Conservation (phyloP, 169 alveolate species). For the Plasmodium blacklocki region DNA sequence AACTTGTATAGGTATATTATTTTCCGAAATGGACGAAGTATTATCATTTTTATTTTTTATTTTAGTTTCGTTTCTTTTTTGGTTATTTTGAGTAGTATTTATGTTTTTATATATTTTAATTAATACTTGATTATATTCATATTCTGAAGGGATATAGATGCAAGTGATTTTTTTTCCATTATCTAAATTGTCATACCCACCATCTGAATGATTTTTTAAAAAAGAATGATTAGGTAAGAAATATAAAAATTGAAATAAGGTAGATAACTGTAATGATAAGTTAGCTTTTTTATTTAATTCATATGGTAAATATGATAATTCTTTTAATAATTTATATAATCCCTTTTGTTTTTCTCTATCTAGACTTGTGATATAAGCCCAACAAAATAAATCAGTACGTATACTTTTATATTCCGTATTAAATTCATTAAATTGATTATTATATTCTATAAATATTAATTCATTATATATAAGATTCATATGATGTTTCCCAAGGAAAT, state of each 20-base stretch:
- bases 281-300: constrained; percentile 77
- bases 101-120: constrained; percentile 53
- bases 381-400: constrained; percentile 74
- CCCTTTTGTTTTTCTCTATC: constrained; percentile 76
- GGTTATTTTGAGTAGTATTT: background rate
- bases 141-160: constrained; percentile 43
- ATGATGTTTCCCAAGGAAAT: constrained; percentile 51
- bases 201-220: constrained; percentile 74
- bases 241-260: constrained; percentile 72
- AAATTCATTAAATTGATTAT: constrained; percentile 74
- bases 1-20: constrained; percentile 23
- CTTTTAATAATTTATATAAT: constrained; percentile 63
- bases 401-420: constrained; percentile 58
- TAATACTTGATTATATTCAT: constrained; percentile 32
- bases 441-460: constrained; percentile 64
- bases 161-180: constrained; percentile 68
- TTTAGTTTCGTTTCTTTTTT: background rate
- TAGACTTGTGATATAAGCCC: constrained; percentile 67
- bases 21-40: background rate
- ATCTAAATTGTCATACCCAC: constrained; percentile 66
- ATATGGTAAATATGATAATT: constrained; percentile 60
- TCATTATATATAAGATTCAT: constrained; percentile 64
- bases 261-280: constrained; percentile 70
- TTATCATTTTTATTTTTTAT: constrained; percentile 1
- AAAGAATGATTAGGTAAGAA: constrained; percentile 66